These are phyloP conservation scores for Fraxinus platypoda DNA, from an alignment of 305 asterid species.

Conservation along the genomic window DNA sequence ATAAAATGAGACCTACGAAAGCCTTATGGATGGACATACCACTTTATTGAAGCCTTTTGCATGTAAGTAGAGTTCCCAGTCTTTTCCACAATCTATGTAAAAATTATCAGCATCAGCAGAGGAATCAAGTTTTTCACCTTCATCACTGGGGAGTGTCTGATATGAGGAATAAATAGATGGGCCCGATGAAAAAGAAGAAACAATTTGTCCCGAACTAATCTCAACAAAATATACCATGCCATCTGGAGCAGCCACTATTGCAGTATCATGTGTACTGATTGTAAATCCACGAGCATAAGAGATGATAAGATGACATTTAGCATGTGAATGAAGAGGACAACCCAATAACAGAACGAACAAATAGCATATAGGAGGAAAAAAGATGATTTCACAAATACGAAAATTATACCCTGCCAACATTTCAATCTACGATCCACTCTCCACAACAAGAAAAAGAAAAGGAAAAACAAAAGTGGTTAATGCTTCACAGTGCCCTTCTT, in stretches of 20 bases:
- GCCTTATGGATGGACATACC: constrained; percentile 33
- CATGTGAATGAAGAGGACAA: constrained; percentile 11
- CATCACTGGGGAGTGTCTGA: constrained; percentile 50
- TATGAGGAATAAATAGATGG: constrained; percentile 69
- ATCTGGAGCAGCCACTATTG: constrained; percentile 80
- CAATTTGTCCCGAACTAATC: constrained; percentile 47
- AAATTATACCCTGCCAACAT: background rate
- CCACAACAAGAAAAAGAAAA: background rate
- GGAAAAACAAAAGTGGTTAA: background rate
- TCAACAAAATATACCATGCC: constrained; percentile 66
- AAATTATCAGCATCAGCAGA: constrained; percentile 49
- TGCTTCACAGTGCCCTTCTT: background rate
- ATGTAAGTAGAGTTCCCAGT: constrained; percentile 69
- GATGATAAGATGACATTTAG: constrained; percentile 22
- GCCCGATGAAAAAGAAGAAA: constrained; percentile 83
- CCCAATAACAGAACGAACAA: background rate
- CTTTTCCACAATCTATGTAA: constrained; percentile 80
- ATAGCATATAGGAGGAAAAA: background rate
- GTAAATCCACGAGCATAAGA: constrained; percentile 25
- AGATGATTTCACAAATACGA: constrained; percentile 8
- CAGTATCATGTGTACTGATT: constrained; percentile 58
- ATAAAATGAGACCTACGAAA: background rate
- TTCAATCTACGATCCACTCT: background rate
- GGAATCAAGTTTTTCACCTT: constrained; percentile 48
- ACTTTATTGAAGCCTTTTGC: constrained; percentile 49